phyloP scores from a whole-genome alignment of 2,329 filamentous ascomycete genomes.

The Monilinia laxa region DNA sequence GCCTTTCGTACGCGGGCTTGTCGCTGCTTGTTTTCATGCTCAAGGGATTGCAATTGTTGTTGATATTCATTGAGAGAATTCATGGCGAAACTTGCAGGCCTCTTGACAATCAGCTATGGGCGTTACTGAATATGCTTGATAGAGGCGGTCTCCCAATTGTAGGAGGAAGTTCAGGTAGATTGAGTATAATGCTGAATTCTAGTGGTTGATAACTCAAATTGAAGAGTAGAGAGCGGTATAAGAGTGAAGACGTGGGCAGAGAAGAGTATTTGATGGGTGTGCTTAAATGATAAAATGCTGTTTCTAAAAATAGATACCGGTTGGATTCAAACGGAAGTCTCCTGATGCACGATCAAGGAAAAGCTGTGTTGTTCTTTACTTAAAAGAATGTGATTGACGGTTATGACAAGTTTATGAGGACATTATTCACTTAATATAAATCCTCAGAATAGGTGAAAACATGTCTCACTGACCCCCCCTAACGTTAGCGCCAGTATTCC shows the following conservation, averaged over 20 bases:
- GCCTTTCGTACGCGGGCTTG: constrained; percentile 6
- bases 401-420: not conserved
- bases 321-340: constrained; percentile 8
- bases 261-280: not conserved
- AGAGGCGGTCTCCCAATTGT: not conserved
- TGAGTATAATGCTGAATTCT: not conserved
- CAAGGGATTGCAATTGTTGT: constrained; percentile 6
- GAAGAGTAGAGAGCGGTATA: not conserved
- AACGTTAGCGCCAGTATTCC: constrained; percentile 5
- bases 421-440: constrained; percentile 14
- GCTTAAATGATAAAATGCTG: not conserved
- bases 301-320: constrained; percentile 17
- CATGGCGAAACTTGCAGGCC: not conserved
- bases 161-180: not conserved
- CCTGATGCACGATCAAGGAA: not conserved
- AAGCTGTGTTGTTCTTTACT: not conserved
- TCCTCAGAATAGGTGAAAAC: not conserved
- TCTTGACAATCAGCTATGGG: not conserved
- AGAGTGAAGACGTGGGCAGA: not conserved
- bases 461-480: not conserved
- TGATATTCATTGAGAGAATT: constrained; percentile 10
- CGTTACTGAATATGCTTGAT: not conserved
- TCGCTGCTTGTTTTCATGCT: constrained; percentile 18
- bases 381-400: not conserved
- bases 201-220: not conserved